Percentiles rank a stretch among this genome's conserved stretches.
phyloP scores from a whole-genome alignment of 192 early-diverging fungal genomes.

The Coemansia sp. region DNA sequence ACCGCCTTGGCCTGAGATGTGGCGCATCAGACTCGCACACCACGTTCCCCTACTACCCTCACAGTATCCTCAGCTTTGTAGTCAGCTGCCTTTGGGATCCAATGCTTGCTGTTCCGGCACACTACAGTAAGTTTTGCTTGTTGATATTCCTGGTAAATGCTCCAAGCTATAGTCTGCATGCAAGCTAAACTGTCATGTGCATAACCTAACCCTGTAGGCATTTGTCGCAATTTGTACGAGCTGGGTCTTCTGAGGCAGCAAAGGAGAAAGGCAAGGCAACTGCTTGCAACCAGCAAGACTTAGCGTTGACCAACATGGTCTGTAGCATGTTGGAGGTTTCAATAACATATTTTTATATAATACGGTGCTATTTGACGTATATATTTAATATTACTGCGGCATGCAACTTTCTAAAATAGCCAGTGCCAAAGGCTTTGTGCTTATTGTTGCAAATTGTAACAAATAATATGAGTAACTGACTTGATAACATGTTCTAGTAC shows the following conservation, averaged over 20 bases:
- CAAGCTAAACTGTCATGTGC: background rate
- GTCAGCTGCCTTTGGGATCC: slow-evolving; percentile 37
- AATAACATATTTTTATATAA: background rate
- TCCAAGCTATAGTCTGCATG: background rate
- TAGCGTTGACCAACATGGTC: background rate
- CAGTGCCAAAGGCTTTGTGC: no score
- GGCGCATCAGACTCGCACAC: slow-evolving; percentile 53
- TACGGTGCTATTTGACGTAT: background rate
- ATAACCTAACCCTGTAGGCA: background rate
- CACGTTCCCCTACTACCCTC: slow-evolving; percentile 38
- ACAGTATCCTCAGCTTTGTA: slow-evolving; percentile 35
- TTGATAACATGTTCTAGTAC: background rate
- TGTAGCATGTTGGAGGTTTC: background rate
- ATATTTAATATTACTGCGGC: background rate
- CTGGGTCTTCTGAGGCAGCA: slow-evolving; percentile 23
- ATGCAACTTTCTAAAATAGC: no score
- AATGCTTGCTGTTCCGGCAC: slow-evolving; percentile 9
- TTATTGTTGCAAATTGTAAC: background rate
- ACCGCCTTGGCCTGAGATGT: slow-evolving; percentile 64
- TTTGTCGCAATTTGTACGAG: slow-evolving; percentile 16
- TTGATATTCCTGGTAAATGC: background rate
- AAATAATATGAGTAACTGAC: background rate
- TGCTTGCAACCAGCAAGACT: background rate
- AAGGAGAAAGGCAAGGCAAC: slow-evolving; percentile 13
- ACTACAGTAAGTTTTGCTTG: slow-evolving; percentile 34